Evolutionary conservation across 805 yeast genomes (phyloP).

Genomic region (Candida vaughaniae): DNA sequence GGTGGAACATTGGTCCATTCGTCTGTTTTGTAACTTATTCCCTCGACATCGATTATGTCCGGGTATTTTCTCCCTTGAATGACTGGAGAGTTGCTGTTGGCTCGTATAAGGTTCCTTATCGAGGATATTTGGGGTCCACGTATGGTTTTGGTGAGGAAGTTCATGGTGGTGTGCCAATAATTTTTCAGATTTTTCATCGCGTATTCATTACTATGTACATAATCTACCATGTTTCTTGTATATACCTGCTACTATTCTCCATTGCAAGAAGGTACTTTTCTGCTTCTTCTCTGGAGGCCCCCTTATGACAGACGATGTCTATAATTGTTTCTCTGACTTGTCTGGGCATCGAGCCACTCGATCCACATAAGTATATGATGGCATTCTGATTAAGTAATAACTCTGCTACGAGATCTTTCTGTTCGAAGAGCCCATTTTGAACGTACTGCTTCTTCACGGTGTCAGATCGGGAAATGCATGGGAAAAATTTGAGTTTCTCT

Average conservation of each 20-base stretch:
- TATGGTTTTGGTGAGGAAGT: not conserved
- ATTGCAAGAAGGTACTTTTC: slow-evolving; percentile 51
- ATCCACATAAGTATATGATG: slow-evolving; percentile 80
- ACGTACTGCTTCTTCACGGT: slow-evolving; percentile 58
- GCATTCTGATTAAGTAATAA: slow-evolving; percentile 57
- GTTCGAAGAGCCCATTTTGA: slow-evolving; percentile 64
- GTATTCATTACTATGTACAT: not conserved
- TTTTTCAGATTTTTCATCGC: not conserved
- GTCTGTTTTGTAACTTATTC: slow-evolving; percentile 57
- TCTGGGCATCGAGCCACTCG: slow-evolving; percentile 91
- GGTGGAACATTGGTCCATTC: slow-evolving; percentile 86
- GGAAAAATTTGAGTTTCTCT: slow-evolving; percentile 29
- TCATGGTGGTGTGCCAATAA: not conserved
- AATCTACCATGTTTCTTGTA: slow-evolving; percentile 85
- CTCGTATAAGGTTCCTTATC: too few species aligned
- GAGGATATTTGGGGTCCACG: too few species aligned
- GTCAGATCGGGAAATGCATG: slow-evolving; percentile 49
- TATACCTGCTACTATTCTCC: slow-evolving; percentile 65
- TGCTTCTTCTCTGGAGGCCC: slow-evolving; percentile 43
- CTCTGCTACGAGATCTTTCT: slow-evolving; percentile 49
- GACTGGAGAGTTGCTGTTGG: too few species aligned
- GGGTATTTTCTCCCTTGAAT: slow-evolving; percentile 14
- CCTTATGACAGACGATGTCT: slow-evolving; percentile 53
- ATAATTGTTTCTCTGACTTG: slow-evolving; percentile 80
- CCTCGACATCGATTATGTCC: slow-evolving; percentile 40